Percentiles rank a stretch among this genome's conserved stretches.
phyloP scores from a whole-genome alignment of 371 early-diverging fungal genomes.

The Mucor piriformis region DNA sequence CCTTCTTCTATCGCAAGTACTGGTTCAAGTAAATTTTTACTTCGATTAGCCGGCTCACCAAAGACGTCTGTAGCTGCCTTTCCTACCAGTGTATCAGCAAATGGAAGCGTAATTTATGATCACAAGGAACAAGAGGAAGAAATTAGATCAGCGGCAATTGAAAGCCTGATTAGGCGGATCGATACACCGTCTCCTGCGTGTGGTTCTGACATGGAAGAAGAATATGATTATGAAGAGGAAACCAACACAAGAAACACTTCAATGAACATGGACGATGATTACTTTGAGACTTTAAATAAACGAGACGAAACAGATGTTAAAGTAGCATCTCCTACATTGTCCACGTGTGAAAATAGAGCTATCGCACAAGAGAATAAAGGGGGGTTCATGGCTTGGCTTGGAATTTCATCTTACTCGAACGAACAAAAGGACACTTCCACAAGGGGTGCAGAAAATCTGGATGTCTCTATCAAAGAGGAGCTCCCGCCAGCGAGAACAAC shows the following conservation, averaged over 20 bases:
- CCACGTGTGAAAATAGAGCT: conserved; percentile 12
- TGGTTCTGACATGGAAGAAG: conserved; percentile 1
- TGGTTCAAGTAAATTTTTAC: conserved; percentile 8
- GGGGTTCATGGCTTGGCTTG: conserved; percentile 19
- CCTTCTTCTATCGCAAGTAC: conserved; percentile 8
- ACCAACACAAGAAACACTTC: not conserved
- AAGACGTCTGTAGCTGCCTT: conserved; percentile 26
- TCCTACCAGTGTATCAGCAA: conserved; percentile 30
- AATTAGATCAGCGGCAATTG: conserved; percentile 9
- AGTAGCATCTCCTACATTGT: conserved; percentile 1
- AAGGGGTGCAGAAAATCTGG: conserved; percentile 7
- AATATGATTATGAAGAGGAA: conserved; percentile 1
- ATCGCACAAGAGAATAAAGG: not conserved
- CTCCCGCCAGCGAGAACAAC: not conserved
- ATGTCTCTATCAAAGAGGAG: too few relatives aligned
- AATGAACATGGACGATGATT: not conserved
- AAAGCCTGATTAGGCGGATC: conserved; percentile 8
- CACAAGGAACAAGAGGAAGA: not conserved
- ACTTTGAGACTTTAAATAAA: not conserved
- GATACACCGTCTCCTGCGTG: not conserved
- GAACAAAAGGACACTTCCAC: not conserved
- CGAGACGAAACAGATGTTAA: not conserved
- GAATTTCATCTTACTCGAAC: conserved; percentile 7
- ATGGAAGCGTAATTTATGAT: conserved; percentile 16
- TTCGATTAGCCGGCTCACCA: conserved; percentile 18